These are phyloP conservation scores for Corrigiola litoralis DNA, from an alignment of 179 eudicot species.

Conservation along the genomic window DNA sequence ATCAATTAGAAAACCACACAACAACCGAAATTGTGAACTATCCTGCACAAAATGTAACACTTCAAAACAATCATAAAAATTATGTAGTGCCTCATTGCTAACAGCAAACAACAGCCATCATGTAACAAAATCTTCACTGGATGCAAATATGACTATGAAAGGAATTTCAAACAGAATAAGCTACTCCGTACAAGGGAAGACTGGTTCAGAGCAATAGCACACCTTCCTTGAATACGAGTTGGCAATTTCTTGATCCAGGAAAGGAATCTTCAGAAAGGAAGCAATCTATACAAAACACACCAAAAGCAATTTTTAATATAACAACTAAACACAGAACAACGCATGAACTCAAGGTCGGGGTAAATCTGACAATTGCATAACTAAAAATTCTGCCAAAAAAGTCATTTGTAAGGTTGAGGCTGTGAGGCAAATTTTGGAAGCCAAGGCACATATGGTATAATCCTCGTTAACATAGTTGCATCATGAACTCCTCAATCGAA, in stretches of 20 bases:
- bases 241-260: conserved; percentile 66
- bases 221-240: conserved; percentile 74
- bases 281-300: conserved; percentile 48
- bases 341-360: not conserved
- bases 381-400: too few species aligned
- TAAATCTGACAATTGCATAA: not conserved
- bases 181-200: not conserved
- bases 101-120: not conserved
- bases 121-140: not conserved
- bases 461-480: too few species aligned
- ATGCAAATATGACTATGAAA: not conserved
- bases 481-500: too few species aligned
- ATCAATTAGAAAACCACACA: too few species aligned
- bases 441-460: too few species aligned
- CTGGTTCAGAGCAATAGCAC: not conserved
- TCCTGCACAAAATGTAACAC: too few species aligned
- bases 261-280: conserved; percentile 77
- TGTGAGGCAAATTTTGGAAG: too few species aligned
- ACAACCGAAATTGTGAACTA: too few species aligned
- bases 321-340: not conserved
- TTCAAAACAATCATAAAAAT: not conserved
- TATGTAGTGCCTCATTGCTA: not conserved
- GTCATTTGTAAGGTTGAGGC: too few species aligned
- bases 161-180: not conserved
- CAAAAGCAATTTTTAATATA: not conserved